These are phyloP conservation scores for Schizochytrium sp. DNA, from an alignment of 108 stramenopile genomes.

Conservation along the genomic window DNA sequence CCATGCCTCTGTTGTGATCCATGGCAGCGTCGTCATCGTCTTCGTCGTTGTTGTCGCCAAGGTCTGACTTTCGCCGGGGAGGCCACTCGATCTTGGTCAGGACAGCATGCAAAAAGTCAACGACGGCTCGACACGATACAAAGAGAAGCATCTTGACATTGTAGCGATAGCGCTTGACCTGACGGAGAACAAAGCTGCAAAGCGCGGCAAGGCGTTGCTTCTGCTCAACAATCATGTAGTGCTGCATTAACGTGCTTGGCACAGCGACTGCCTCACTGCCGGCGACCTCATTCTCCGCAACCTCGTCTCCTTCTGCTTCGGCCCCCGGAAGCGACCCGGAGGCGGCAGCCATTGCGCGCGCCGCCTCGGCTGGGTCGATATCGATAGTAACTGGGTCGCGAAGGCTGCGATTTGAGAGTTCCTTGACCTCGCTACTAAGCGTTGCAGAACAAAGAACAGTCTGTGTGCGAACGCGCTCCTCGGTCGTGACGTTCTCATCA, in stretches of 20 bases:
- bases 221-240: conserved; percentile 71
- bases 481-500: conserved; percentile 21
- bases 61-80: background rate
- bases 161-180: conserved; percentile 38
- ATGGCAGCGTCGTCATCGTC: background rate
- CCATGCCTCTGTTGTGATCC: background rate
- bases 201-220: conserved; percentile 79
- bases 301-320: background rate
- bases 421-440: conserved; percentile 59
- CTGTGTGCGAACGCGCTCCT: conserved; percentile 57
- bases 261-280: conserved; percentile 39
- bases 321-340: background rate
- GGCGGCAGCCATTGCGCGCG: background rate
- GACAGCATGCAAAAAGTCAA: background rate
- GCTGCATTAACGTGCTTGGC: conserved; percentile 74
- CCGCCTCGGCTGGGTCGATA: background rate
- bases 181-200: conserved; percentile 67
- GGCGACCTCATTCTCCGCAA: background rate
- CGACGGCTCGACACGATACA: background rate
- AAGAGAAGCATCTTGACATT: background rate
- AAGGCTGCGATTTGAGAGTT: background rate
- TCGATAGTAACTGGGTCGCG: background rate
- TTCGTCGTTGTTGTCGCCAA: background rate
- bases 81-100: conserved; percentile 11
- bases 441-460: conserved; percentile 73